Conservation (phyloP, 371 early-diverging fungal genomes). For the Coemansia sp. region DNA sequence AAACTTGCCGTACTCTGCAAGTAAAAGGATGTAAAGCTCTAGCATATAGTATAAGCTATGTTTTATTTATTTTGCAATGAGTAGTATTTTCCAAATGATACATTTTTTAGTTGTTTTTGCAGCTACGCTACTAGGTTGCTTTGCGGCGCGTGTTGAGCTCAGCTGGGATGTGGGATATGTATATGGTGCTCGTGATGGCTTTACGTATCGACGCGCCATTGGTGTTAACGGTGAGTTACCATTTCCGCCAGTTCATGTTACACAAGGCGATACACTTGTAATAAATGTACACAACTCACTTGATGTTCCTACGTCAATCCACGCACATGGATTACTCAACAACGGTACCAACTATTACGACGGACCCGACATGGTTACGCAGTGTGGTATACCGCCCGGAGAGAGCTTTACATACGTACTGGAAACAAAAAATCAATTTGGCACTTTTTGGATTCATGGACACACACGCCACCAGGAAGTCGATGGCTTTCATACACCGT, state of each 20-base stretch:
- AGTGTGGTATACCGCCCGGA: constrained; percentile 59
- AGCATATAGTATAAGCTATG: no score
- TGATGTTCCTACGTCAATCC: constrained; percentile 61
- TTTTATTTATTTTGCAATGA: no score
- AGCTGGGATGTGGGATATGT: constrained; percentile 71
- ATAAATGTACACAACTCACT: constrained; percentile 63
- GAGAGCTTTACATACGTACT: constrained; percentile 60
- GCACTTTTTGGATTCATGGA: constrained; percentile 73
- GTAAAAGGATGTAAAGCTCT: no score
- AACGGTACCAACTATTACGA: constrained; percentile 61
- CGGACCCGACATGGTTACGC: constrained; percentile 59
- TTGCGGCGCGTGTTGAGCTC: constrained; percentile 49
- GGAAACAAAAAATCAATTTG: constrained; percentile 56
- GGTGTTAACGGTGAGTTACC: constrained; percentile 60
- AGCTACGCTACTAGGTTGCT: not conserved
- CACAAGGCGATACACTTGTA: constrained; percentile 55
- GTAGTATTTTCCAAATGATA: not conserved
- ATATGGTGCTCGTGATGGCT: constrained; percentile 60
- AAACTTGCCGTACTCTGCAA: no score
- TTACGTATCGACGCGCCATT: constrained; percentile 58
- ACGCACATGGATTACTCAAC: constrained; percentile 68
- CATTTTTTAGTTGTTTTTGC: not conserved
- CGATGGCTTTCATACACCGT: constrained; percentile 72
- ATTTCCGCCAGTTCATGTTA: constrained; percentile 17
- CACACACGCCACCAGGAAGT: constrained; percentile 63